Evolutionary conservation across 2,329 filamentous ascomycete genomes (phyloP).

Genomic region (Xenoacremonium recifei): DNA sequence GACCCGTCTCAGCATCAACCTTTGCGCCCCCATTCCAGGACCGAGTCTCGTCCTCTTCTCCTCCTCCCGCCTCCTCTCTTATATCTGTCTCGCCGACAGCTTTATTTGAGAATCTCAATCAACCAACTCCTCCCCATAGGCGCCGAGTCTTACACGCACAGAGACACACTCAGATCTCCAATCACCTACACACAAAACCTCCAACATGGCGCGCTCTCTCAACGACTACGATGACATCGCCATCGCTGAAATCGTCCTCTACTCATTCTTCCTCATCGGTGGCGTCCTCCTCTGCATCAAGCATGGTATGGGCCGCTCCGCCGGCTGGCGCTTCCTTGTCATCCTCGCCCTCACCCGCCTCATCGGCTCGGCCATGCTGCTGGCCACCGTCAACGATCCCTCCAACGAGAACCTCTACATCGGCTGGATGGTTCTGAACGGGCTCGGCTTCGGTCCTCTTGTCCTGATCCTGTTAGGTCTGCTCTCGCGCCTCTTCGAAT

Average conservation of each 20-base stretch:
- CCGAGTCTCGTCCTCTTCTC: background rate
- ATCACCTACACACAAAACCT: conserved; percentile 2
- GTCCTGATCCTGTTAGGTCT: conserved; percentile 40
- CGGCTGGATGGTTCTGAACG: conserved; percentile 31
- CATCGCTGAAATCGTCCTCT: conserved; percentile 31
- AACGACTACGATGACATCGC: conserved; percentile 30
- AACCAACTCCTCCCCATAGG: no score
- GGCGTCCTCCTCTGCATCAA: conserved; percentile 42
- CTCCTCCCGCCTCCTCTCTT: background rate
- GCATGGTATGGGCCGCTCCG: conserved; percentile 54
- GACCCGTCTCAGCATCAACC: no score
- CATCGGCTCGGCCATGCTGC: conserved; percentile 47
- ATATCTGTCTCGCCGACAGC: background rate
- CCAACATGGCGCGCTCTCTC: conserved; percentile 21
- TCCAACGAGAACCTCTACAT: conserved; percentile 38
- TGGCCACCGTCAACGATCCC: conserved; percentile 47
- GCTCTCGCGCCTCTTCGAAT: conserved; percentile 41
- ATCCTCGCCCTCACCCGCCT: conserved; percentile 59
- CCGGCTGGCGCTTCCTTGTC: conserved; percentile 60
- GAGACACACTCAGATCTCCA: background rate
- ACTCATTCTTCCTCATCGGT: conserved; percentile 26
- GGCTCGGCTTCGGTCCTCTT: conserved; percentile 43
- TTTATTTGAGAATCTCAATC: no score
- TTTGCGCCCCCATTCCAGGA: no score
- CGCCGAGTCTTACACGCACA: no score